Evolutionary conservation across 371 early-diverging fungal species (phyloP).

Genomic region (Mortierella sp.): DNA sequence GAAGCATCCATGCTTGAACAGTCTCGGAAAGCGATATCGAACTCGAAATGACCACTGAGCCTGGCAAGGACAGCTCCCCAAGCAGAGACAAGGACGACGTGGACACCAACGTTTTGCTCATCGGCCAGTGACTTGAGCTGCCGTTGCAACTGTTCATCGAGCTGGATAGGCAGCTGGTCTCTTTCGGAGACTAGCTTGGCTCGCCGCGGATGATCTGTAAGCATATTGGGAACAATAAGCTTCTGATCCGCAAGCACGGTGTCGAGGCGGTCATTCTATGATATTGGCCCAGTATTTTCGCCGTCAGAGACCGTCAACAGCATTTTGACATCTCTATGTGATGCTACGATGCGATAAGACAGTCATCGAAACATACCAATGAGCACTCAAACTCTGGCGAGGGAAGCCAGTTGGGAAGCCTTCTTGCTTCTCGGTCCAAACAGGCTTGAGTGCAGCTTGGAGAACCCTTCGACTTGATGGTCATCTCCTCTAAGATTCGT

Average conservation of each 20-base stretch:
- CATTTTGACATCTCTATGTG: no score
- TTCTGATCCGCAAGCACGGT: not conserved
- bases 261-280: slow-evolving; percentile 3
- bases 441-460: not conserved
- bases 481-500: not conserved
- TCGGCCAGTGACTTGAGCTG: slow-evolving; percentile 3
- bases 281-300: not conserved
- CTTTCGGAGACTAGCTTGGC: not conserved
- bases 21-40: slow-evolving; percentile 7
- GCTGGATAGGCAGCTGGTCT: slow-evolving; percentile 1
- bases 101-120: not conserved
- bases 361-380: slow-evolving; percentile 1
- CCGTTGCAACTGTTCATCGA: slow-evolving; percentile 7
- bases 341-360: not conserved
- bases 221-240: slow-evolving; percentile 1
- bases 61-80: slow-evolving; percentile 4
- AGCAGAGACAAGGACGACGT: slow-evolving; percentile 2
- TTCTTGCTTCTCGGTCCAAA: not conserved
- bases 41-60: slow-evolving; percentile 3
- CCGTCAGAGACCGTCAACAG: no score
- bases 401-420: not conserved
- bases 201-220: slow-evolving; percentile 1
- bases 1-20: not conserved
- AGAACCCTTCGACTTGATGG: not conserved
- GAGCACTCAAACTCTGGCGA: not conserved